Percentiles rank a stretch among this genome's conserved stretches.
phyloP scores from a whole-genome alignment of 768 basidiomycete genomes.

The Artomyces pyxidatus region DNA sequence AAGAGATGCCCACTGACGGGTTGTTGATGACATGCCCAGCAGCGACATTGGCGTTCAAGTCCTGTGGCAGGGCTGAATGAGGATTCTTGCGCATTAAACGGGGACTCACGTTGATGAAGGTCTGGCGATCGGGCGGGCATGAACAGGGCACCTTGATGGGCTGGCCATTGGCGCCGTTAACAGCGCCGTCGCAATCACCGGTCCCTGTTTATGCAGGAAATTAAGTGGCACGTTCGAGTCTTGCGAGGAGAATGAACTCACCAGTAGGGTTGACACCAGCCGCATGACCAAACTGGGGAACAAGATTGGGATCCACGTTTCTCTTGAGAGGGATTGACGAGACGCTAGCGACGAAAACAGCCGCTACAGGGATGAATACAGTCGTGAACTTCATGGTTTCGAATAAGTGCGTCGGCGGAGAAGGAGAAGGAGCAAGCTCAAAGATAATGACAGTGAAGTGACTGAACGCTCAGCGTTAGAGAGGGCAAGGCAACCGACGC shows the following conservation, averaged over 20 bases:
- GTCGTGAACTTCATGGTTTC: not conserved
- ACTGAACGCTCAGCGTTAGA: not conserved
- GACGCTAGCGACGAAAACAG: not conserved
- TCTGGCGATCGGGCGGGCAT: slow-evolving; percentile 28
- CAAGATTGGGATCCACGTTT: slow-evolving; percentile 18
- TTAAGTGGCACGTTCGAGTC: not conserved
- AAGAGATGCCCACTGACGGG: slow-evolving; percentile 16
- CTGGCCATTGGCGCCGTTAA: slow-evolving; percentile 24
- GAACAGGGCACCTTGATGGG: slow-evolving; percentile 32
- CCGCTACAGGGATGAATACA: not conserved
- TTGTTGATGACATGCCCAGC: slow-evolving; percentile 25
- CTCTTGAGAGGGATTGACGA: not conserved
- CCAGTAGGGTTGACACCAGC: slow-evolving; percentile 17
- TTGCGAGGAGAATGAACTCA: not conserved
- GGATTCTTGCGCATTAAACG: not conserved
- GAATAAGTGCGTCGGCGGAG: not conserved
- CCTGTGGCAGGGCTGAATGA: not conserved
- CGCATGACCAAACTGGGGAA: slow-evolving; percentile 18
- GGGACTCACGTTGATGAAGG: slow-evolving; percentile 24
- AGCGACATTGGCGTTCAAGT: slow-evolving; percentile 21
- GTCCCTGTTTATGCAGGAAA: slow-evolving; percentile 17
- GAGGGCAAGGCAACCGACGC: not conserved
- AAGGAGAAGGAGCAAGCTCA: not conserved
- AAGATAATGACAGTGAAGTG: not conserved
- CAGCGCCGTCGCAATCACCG: slow-evolving; percentile 29